phyloP scores from a whole-genome alignment of 2,329 filamentous ascomycete genomes.

The Talaromyces sp. region DNA sequence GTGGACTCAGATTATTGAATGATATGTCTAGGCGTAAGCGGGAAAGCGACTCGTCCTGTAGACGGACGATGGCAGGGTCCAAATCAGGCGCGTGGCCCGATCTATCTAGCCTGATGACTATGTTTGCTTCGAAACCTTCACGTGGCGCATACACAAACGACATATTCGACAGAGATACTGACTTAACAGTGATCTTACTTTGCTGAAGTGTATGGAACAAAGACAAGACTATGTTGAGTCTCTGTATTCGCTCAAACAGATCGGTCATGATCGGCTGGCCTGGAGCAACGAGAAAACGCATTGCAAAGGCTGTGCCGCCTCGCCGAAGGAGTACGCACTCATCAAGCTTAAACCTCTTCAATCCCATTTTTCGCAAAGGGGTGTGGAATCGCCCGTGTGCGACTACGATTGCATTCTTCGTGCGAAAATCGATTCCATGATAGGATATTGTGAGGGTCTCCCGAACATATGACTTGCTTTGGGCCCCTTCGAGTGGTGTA shows the following conservation, averaged over 20 bases:
- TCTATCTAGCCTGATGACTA: conserved; percentile 31
- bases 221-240: conserved; percentile 36
- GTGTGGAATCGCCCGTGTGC: conserved; percentile 34
- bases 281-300: conserved; percentile 36
- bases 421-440: conserved; percentile 35
- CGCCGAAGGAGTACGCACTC: conserved; percentile 33
- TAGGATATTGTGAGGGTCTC: conserved; percentile 38
- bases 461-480: conserved; percentile 29
- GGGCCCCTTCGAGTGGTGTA: conserved; percentile 26
- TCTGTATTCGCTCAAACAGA: conserved; percentile 37
- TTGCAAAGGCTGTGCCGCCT: conserved; percentile 35
- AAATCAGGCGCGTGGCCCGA: conserved; percentile 20
- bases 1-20: conserved; percentile 37
- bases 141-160: conserved; percentile 34
- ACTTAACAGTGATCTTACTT: conserved; percentile 31
- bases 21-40: conserved; percentile 30
- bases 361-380: conserved; percentile 26
- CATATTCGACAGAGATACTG: conserved; percentile 36
- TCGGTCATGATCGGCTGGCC: conserved; percentile 35
- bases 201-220: conserved; percentile 34
- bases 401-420: conserved; percentile 33
- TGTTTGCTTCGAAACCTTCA: conserved; percentile 28
- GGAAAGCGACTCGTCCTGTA: conserved; percentile 27
- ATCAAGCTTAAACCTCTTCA: conserved; percentile 30
- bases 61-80: conserved; percentile 24